Evolutionary conservation across 345 rosid genomes (phyloP), one percentile per base, ranked within the genome.

Genomic region (Anacardium occidentale): DNA sequence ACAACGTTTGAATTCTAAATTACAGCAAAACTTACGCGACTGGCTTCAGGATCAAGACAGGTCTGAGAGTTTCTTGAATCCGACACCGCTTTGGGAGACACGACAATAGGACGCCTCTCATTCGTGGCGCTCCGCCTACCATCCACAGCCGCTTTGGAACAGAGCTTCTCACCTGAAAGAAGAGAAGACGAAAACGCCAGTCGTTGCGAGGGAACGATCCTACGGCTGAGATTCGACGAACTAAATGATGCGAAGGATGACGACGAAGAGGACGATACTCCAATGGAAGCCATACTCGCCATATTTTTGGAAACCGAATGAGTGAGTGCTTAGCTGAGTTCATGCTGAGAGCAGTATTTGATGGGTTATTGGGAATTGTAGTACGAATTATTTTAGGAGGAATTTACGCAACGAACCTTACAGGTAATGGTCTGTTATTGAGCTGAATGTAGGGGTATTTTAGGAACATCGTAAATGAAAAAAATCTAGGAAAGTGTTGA

Each of bases 41-140:
- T 94, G 4, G 98, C 98, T 59, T 94, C 98, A 63, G 98, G 98
- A 76, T 94, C 98, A 72, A 94, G 98, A 72, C 98, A 94, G 2
- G 98, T 94, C 82, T 88, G 97, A 5, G 98, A 88, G 75, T 85
- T 91, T 64, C 72, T 85, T 42, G 98, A 91, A 82, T 94, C 98
- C 0, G 98, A 91, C 51, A 94, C 98, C 0, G 98, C 98, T 48
- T 82, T 85, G 13, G 98, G 98, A 60, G 94, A 86, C 13, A 88
- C 89, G 54, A 86, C 59, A 74, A 48, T 50, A 69, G 91, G 83
- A 51, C 75, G 73, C 69, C 86, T 80, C 63, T 71, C 65, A 26
- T 76, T 47, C 52, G 17, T 7, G 32, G 17, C 62, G 15, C 61
- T 11, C 48, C 62, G 53, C 1, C 68, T 67, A 13, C 56, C 66